A percentile compares a stretch with the other conserved stretches of the same genome.
Evolutionary conservation across 2,329 filamentous ascomycete species (phyloP).

Genomic region (Teratosphaeria destructans): DNA sequence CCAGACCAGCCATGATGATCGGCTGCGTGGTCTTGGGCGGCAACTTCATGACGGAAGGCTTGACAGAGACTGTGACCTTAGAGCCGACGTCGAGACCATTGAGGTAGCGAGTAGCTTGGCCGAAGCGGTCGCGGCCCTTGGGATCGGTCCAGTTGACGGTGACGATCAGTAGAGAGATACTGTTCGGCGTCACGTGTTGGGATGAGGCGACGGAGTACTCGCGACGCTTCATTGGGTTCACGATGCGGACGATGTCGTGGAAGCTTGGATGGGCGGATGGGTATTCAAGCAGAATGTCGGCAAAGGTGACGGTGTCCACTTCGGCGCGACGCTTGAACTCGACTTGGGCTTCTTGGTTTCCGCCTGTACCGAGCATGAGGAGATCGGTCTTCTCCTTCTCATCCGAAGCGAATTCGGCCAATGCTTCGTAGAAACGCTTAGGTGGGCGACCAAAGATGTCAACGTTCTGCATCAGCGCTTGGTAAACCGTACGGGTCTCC

Average conservation of each 20-base stretch:
- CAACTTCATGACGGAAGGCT: conserved; percentile 99
- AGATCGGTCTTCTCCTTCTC: conserved; percentile 74
- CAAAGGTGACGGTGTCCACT: conserved; percentile 82
- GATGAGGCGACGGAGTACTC: conserved; percentile 99
- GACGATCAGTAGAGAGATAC: conserved; percentile 92
- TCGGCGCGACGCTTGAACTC: conserved; percentile 91
- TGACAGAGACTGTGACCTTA: conserved; percentile 82
- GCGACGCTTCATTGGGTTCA: conserved; percentile 84
- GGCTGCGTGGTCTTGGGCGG: conserved; percentile 77
- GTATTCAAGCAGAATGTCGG: conserved; percentile 84
- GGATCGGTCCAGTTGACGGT: conserved; percentile 93
- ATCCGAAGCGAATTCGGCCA: conserved; percentile 77
- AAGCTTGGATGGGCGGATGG: conserved; percentile 78
- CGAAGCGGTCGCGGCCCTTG: conserved; percentile 76
- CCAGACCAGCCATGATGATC: conserved; percentile 98
- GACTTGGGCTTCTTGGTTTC: conserved; percentile 59
- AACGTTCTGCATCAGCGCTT: conserved; percentile 81
- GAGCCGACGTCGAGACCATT: conserved; percentile 63
- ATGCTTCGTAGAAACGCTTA: conserved; percentile 92
- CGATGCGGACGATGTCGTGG: conserved; percentile 78
- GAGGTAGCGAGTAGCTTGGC: conserved; percentile 87
- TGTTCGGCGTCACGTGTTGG: conserved; percentile 82
- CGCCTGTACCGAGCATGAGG: conserved; percentile 55
- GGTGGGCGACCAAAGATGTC: conserved; percentile 95
- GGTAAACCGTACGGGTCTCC: conserved; percentile 86